phyloP scores from a whole-genome alignment of 192 early-diverging fungal species.

The Backusella macrospora region DNA sequence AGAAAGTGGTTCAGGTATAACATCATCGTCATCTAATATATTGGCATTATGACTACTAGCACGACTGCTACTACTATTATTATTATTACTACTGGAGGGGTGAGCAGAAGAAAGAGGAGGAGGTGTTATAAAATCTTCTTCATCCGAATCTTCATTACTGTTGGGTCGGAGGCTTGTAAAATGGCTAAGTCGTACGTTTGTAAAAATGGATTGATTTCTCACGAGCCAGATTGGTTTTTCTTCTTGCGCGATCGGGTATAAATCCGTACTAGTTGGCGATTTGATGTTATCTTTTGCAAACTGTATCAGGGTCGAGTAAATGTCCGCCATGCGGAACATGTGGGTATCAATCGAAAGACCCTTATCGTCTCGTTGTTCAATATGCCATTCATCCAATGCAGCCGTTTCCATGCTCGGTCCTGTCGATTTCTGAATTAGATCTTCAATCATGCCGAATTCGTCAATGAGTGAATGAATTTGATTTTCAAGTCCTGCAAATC shows the following conservation, averaged over 20 bases:
- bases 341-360: constrained; percentile 40
- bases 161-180: constrained; percentile 29
- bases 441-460: constrained; percentile 37
- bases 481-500: constrained; percentile 42
- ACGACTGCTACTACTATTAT: neutral
- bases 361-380: constrained; percentile 5
- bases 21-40: constrained; percentile 2
- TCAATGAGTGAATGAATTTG: constrained; percentile 36
- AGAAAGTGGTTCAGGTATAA: constrained; percentile 22
- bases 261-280: neutral
- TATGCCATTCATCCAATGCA: constrained; percentile 24
- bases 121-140: constrained; percentile 9
- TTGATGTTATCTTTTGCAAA: constrained; percentile 36
- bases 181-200: constrained; percentile 33
- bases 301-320: constrained; percentile 29
- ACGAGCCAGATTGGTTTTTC: constrained; percentile 25
- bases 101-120: neutral
- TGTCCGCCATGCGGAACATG: constrained; percentile 27
- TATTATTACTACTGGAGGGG: neutral
- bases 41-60: too few species aligned
- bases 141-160: neutral
- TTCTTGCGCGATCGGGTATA: constrained; percentile 15
- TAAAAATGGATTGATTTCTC: constrained; percentile 37
- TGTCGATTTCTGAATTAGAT: constrained; percentile 15
- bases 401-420: constrained; percentile 12